Conservation (phyloP, 2,329 filamentous ascomycete species). For the Penicillium freii region DNA sequence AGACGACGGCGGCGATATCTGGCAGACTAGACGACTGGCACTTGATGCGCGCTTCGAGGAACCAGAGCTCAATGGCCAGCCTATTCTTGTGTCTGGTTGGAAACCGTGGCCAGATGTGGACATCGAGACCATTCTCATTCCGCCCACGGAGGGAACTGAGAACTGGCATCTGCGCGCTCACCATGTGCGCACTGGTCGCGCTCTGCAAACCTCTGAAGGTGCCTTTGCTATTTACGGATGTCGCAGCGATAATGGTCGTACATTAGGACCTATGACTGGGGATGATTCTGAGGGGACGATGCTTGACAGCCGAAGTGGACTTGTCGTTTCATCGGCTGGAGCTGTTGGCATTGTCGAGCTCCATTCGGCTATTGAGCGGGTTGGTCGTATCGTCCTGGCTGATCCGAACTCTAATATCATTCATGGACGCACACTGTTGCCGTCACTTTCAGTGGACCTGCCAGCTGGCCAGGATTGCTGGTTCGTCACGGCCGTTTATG, state of each 20-base stretch:
- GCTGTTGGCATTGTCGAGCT: constrained; percentile 53
- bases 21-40: constrained; percentile 72
- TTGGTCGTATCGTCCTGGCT: constrained; percentile 67
- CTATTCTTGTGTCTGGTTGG: constrained; percentile 68
- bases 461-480: constrained; percentile 58
- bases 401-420: constrained; percentile 78
- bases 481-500: constrained; percentile 71
- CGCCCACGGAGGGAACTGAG: constrained; percentile 31
- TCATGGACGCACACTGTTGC: constrained; percentile 69
- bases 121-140: constrained; percentile 39
- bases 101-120: constrained; percentile 62
- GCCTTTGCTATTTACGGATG: constrained; percentile 68
- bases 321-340: constrained; percentile 51
- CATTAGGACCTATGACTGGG: constrained; percentile 46
- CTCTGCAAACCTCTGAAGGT: constrained; percentile 70
- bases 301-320: constrained; percentile 34
- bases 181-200: constrained; percentile 46
- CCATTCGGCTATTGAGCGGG: constrained; percentile 40
- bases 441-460: constrained; percentile 64
- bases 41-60: constrained; percentile 62
- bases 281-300: constrained; percentile 44
- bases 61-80: constrained; percentile 45
- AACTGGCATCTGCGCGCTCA: constrained; percentile 45
- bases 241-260: constrained; percentile 57
- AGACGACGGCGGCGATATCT: constrained; percentile 73